A percentile compares a stretch with the other conserved stretches of the same genome.
These are phyloP conservation scores for Corrigiola litoralis DNA, from an alignment of 179 eudicot genomes.

Conservation along the genomic window DNA sequence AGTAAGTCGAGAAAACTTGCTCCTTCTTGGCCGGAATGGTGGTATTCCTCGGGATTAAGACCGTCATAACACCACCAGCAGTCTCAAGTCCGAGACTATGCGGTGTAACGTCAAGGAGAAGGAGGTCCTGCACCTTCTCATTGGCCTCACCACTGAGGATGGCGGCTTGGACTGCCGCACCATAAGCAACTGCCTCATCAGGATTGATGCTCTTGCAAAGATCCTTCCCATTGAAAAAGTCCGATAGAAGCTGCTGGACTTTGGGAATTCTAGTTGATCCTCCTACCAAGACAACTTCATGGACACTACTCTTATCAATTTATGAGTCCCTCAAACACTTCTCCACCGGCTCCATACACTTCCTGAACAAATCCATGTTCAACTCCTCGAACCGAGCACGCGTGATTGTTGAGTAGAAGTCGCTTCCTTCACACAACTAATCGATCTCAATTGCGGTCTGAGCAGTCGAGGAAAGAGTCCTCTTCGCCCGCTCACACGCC, in stretches of 20 bases:
- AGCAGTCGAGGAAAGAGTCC: constrained; percentile 4
- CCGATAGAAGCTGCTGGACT: constrained; percentile 9
- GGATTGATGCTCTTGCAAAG: constrained; percentile 17
- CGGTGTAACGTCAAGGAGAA: constrained; percentile 11
- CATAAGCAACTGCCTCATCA: constrained; percentile 9
- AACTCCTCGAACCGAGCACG: constrained; percentile 8
- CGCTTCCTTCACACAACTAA: constrained; percentile 5
- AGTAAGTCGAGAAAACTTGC: constrained; percentile 12
- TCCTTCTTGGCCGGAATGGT: constrained; percentile 14
- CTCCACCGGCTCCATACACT: constrained; percentile 19
- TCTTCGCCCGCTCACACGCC: constrained; percentile 12
- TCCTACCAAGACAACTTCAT: constrained; percentile 9
- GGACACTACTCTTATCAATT: constrained; percentile 6
- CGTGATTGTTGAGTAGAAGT: constrained; percentile 12
- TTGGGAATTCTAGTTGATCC: constrained; percentile 12
- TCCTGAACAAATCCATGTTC: too few species aligned
- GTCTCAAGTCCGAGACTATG: constrained; percentile 16
- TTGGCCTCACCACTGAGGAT: constrained; percentile 2
- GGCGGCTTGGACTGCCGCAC: constrained; percentile 9
- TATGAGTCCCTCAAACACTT: constrained; percentile 10
- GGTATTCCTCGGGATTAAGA: constrained; percentile 8
- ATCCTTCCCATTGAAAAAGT: constrained; percentile 14
- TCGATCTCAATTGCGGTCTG: too few species aligned
- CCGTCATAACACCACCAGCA: constrained; percentile 14
- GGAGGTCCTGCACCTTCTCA: constrained; percentile 6